Evolutionary conservation across 2,329 filamentous ascomycete species (phyloP).

Genomic region (Fusarium sp.): DNA sequence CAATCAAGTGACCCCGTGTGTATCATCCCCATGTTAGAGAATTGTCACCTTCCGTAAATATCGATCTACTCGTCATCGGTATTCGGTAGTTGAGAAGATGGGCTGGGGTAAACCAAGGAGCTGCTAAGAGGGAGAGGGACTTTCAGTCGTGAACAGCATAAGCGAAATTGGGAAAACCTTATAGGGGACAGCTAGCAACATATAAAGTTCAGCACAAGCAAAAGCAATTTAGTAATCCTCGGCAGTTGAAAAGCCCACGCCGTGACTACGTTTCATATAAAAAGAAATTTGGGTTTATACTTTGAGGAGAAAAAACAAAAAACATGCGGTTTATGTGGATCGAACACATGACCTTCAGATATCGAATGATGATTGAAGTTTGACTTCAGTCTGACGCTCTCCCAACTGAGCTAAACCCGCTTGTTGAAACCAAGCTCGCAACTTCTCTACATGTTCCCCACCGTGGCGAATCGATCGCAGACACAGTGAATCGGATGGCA

Average conservation of each 20-base stretch:
- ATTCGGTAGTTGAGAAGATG: not conserved
- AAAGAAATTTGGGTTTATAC: too few species aligned
- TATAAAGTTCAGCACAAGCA: too few species aligned
- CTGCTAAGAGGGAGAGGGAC: not conserved
- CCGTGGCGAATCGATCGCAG: rapidly evolving
- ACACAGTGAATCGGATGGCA: rapidly evolving
- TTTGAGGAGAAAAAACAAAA: not conserved
- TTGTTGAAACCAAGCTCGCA: rapidly evolving
- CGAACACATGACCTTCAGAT: conserved; percentile 44
- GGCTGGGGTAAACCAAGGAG: not conserved
- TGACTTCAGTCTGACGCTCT: conserved; percentile 35
- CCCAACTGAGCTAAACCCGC: conserved; percentile 39
- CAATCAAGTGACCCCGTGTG: not conserved
- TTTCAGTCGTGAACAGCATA: not conserved
- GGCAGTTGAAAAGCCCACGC: not conserved
- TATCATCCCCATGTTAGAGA: too few species aligned
- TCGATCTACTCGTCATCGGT: not conserved
- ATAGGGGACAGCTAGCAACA: too few species aligned
- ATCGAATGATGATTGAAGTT: conserved; percentile 34
- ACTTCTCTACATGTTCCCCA: rapidly evolving
- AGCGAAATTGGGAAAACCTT: too few species aligned
- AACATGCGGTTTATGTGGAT: conserved; percentile 41
- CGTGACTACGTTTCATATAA: not conserved
- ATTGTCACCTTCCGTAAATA: not conserved
- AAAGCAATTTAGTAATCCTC: not conserved